Conservation (phyloP, 2,329 filamentous ascomycete genomes). For the Neofusicoccum ribis region DNA sequence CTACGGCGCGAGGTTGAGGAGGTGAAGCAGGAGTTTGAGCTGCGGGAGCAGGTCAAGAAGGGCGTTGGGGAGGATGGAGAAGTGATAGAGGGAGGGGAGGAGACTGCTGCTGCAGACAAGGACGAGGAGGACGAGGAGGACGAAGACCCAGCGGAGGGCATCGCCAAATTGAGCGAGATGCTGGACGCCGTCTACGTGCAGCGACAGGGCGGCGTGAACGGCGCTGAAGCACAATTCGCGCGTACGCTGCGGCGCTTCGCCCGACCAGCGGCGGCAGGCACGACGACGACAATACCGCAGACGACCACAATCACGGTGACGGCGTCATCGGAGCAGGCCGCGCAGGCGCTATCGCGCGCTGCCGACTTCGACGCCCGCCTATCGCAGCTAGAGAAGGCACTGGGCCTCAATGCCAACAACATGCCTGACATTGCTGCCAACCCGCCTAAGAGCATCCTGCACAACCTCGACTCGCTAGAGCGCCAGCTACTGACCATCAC, state of each 20-base stretch:
- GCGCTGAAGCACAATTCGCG: conserved; percentile 38
- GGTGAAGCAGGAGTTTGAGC: conserved; percentile 58
- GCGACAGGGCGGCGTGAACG: conserved; percentile 36
- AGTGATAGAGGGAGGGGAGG: conserved; percentile 31
- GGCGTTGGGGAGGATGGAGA: conserved; percentile 34
- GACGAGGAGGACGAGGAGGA: conserved; percentile 39
- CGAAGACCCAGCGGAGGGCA: conserved; percentile 53
- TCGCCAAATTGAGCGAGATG: conserved; percentile 69
- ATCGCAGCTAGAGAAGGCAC: conserved; percentile 71
- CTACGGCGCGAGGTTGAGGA: conserved; percentile 79
- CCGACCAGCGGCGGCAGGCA: conserved; percentile 1
- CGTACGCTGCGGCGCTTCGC: conserved; percentile 38
- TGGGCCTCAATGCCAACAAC: conserved; percentile 74
- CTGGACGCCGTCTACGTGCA: conserved; percentile 64
- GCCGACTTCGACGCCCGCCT: conserved; percentile 87
- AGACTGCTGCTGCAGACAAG: conserved; percentile 36
- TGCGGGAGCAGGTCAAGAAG: conserved; percentile 28
- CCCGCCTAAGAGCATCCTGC: conserved; percentile 69
- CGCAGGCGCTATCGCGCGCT: conserved; percentile 72
- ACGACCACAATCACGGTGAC: neutral
- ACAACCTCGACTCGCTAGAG: conserved; percentile 77
- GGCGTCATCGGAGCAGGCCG: conserved; percentile 28
- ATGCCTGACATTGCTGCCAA: conserved; percentile 60
- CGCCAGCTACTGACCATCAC: conserved; percentile 76
- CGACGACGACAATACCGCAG: conserved; percentile 1